A percentile compares a stretch with the other conserved stretches of the same genome.
Conservation (phyloP, 148 eudicot genomes). For the Selenicereus undatus region DNA sequence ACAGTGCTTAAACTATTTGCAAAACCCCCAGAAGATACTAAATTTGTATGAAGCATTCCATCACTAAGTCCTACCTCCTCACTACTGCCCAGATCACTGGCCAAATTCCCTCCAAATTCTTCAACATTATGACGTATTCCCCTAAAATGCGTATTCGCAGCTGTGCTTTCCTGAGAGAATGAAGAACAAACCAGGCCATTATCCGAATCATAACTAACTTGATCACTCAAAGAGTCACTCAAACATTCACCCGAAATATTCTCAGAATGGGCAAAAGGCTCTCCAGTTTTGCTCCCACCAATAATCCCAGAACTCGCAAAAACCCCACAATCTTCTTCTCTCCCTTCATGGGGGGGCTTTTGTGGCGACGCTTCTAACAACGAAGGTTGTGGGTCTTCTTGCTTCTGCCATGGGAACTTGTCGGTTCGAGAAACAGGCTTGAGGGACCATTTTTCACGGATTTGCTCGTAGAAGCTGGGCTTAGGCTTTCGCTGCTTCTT, state of each 20-base stretch:
- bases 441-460: slow-evolving; percentile 75
- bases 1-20: slow-evolving; percentile 4
- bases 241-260: slow-evolving; percentile 1
- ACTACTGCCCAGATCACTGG: neutral
- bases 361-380: neutral
- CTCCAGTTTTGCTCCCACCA: slow-evolving; percentile 13
- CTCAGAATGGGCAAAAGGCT: slow-evolving; percentile 7
- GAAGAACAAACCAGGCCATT: slow-evolving; percentile 33
- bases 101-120: slow-evolving; percentile 19
- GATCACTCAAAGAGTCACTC: slow-evolving; percentile 25
- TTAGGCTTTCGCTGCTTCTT: slow-evolving; percentile 65
- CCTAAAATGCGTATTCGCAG: slow-evolving; percentile 22
- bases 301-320: neutral
- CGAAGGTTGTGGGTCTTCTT: slow-evolving; percentile 5
- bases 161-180: slow-evolving; percentile 38
- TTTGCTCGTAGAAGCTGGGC: slow-evolving; percentile 80
- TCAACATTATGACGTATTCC: neutral
- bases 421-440: slow-evolving; percentile 38
- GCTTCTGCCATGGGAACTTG: slow-evolving; percentile 71
- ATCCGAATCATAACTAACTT: slow-evolving; percentile 21
- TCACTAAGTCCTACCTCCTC: slow-evolving; percentile 18
- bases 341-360: slow-evolving; percentile 4
- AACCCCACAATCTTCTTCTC: slow-evolving; percentile 7
- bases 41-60: neutral
- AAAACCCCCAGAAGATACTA: neutral